These are phyloP conservation scores for Coffea eugenioides DNA, from an alignment of 257 asterid genomes.

Conservation along the genomic window DNA sequence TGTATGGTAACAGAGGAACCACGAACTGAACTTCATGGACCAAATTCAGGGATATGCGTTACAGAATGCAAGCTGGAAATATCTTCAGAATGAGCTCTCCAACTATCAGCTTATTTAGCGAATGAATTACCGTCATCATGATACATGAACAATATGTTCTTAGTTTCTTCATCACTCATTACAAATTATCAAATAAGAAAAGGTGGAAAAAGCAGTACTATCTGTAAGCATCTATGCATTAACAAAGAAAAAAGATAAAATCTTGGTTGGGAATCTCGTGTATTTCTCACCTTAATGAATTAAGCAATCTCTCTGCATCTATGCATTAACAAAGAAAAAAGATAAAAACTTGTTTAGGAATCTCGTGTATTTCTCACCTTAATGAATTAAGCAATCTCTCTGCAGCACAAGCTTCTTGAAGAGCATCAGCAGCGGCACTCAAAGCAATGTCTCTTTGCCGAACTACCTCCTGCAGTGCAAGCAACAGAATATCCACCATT, in stretches of 20 bases:
- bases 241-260: no score
- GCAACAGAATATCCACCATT: neutral
- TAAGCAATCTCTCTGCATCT: conserved; percentile 64
- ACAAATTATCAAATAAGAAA: neutral
- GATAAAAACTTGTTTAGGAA: neutral
- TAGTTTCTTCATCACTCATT: neutral
- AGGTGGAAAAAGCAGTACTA: neutral
- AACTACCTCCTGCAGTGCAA: conserved; percentile 48
- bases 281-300: conserved; percentile 58
- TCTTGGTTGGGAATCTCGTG: neutral
- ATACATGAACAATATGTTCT: neutral
- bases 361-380: conserved; percentile 38
- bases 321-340: no score
- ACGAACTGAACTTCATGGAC: neutral
- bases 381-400: conserved; percentile 75
- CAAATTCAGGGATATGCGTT: neutral
- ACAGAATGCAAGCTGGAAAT: neutral
- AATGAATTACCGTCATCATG: no score
- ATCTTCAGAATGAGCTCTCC: neutral
- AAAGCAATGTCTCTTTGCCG: conserved; percentile 59
- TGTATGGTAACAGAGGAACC: neutral
- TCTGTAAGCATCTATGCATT: neutral
- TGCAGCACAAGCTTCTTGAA: conserved; percentile 79
- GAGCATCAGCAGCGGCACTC: conserved; percentile 67
- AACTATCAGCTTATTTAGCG: neutral